Evolutionary conservation across 345 rosid genomes (phyloP).

Genomic region (Cardiospermum halicacabum): DNA sequence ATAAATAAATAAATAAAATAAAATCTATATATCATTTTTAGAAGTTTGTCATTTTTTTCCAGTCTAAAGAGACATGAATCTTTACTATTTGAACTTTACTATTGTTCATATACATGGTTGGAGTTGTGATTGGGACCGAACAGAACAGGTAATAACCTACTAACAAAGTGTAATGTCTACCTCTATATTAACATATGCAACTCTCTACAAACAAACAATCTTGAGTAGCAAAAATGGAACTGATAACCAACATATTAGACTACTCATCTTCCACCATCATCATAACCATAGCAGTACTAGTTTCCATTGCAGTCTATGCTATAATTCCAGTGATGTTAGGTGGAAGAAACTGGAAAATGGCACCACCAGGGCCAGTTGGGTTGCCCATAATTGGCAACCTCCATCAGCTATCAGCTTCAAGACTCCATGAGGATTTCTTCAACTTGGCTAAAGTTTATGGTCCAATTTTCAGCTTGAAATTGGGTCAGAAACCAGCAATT

Average conservation of each 20-base stretch:
- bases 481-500: conserved; percentile 16
- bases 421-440: conserved; percentile 16
- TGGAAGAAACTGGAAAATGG: conserved; percentile 16
- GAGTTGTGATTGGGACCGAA: too few species aligned
- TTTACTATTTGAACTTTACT: too few species aligned
- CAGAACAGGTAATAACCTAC: too few species aligned
- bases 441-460: conserved; percentile 8
- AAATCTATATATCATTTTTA: too few species aligned
- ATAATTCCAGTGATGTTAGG: conserved; percentile 12
- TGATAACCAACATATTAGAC: background rate
- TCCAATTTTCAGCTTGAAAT: conserved; percentile 8
- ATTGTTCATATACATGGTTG: too few species aligned
- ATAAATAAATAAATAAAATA: too few species aligned
- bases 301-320: conserved; percentile 12
- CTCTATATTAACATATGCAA: too few species aligned
- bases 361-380: conserved; percentile 20
- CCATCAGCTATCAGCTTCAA: background rate
- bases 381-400: conserved; percentile 19
- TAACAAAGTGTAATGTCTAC: too few species aligned
- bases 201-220: background rate
- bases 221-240: background rate
- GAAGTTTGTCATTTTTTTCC: too few species aligned
- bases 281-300: background rate
- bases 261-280: background rate
- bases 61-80: too few species aligned